Evolutionary conservation across 768 basidiomycete species (phyloP).

Genomic region (Trametes punicea): DNA sequence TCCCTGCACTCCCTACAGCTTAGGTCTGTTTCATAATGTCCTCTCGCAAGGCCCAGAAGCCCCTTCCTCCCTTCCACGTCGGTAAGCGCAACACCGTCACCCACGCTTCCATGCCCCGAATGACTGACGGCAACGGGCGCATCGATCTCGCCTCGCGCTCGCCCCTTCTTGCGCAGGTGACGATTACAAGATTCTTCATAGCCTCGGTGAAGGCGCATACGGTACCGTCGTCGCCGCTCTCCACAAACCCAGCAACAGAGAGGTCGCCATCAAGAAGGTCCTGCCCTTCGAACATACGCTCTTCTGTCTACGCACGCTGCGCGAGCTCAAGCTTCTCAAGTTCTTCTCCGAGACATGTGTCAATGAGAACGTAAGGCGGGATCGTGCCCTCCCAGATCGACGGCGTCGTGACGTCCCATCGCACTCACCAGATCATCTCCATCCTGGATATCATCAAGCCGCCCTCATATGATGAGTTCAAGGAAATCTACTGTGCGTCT

Average conservation of each 20-base stretch:
- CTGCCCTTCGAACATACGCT: slow-evolving; percentile 92
- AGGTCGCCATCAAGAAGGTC: slow-evolving; percentile 96
- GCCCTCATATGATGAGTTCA: slow-evolving; percentile 67
- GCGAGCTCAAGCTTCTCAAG: slow-evolving; percentile 88
- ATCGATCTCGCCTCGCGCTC: neutral
- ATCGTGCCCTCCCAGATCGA: neutral
- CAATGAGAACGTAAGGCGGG: slow-evolving; percentile 68
- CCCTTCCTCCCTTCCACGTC: slow-evolving; percentile 70
- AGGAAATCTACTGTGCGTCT: slow-evolving; percentile 77
- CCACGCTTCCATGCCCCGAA: neutral
- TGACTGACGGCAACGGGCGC: no score
- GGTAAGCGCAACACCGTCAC: slow-evolving; percentile 38
- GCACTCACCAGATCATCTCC: slow-evolving; percentile 69
- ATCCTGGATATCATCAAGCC: slow-evolving; percentile 91
- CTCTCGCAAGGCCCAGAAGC: slow-evolving; percentile 52
- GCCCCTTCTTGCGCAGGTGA: slow-evolving; percentile 45
- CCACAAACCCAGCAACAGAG: slow-evolving; percentile 74
- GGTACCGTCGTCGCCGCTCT: slow-evolving; percentile 88
- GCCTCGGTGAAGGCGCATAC: slow-evolving; percentile 84
- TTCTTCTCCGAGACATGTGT: slow-evolving; percentile 79
- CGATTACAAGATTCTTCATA: slow-evolving; percentile 70
- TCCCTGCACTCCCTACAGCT: slow-evolving; percentile 27
- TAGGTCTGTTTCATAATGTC: slow-evolving; percentile 36
- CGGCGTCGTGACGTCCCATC: slow-evolving; percentile 2
- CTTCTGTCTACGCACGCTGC: slow-evolving; percentile 84